Conservation (phyloP, 805 yeast genomes). For the Zygotorulaspora florentina region DNA sequence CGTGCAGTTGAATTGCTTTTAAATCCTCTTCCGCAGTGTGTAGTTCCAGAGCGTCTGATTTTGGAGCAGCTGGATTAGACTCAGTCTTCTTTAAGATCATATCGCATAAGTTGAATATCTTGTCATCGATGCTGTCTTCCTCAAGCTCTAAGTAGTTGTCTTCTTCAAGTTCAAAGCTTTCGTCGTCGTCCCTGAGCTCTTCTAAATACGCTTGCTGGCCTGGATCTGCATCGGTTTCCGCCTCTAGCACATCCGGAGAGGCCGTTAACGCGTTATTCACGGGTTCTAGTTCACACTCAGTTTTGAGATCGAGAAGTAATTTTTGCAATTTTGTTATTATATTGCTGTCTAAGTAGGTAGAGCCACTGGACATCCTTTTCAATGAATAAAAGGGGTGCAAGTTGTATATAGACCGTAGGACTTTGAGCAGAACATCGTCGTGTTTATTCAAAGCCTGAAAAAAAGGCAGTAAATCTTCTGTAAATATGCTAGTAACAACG, state of each 20-base stretch:
- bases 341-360: too few relatives aligned
- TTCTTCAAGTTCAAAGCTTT: conserved; percentile 12
- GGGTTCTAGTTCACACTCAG: background rate
- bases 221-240: conserved; percentile 17
- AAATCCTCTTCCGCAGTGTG: too few relatives aligned
- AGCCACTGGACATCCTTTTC: too few relatives aligned
- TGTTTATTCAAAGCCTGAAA: background rate
- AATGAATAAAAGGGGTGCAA: conserved; percentile 6
- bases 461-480: conserved; percentile 8
- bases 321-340: background rate
- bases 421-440: background rate
- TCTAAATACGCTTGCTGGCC: conserved; percentile 25
- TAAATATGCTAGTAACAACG: conserved; percentile 2
- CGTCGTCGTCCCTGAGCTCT: conserved; percentile 18
- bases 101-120: background rate
- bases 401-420: conserved; percentile 6
- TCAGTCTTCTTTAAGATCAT: background rate
- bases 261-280: background rate
- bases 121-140: background rate
- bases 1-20: too few relatives aligned
- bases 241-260: conserved; percentile 2
- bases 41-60: too few relatives aligned
- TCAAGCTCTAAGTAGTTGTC: conserved; percentile 6
- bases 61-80: too few relatives aligned
- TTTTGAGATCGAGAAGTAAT: background rate